phyloP scores from a whole-genome alignment of 208 protist genomes.

The Crithidia expoeki region DNA sequence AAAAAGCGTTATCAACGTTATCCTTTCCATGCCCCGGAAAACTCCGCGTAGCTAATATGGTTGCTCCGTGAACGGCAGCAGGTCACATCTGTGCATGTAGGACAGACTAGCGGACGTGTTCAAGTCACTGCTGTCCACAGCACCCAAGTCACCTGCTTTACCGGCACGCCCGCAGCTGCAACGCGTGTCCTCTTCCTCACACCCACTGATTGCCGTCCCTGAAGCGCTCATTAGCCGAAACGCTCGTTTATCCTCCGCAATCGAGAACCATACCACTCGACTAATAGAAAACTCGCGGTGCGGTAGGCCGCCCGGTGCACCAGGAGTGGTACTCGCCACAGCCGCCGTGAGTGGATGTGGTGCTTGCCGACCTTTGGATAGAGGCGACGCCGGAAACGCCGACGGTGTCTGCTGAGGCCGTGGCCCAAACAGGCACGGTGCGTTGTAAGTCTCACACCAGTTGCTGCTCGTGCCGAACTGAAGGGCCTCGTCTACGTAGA shows the following conservation, averaged over 20 bases:
- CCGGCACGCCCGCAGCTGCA: constrained; percentile 1
- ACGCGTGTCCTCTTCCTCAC: neutral
- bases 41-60: no score
- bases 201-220: neutral
- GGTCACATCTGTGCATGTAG: constrained; percentile 18
- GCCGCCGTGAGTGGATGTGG: neutral
- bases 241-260: constrained; percentile 20
- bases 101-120: neutral
- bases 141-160: neutral
- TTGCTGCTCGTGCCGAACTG: constrained; percentile 59
- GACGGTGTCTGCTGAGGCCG: neutral
- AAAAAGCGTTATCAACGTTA: no score
- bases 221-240: constrained; percentile 8
- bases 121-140: neutral
- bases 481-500: constrained; percentile 58
- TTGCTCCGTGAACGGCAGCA: constrained; percentile 17
- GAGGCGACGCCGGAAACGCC: neutral
- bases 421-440: constrained; percentile 45
- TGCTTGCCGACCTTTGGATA: neutral
- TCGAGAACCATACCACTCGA: constrained; percentile 32
- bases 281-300: constrained; percentile 29
- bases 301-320: neutral
- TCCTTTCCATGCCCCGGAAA: no score
- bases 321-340: neutral
- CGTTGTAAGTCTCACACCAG: constrained; percentile 56